Base-by-base conservation (phyloP, 2,329 filamentous ascomycete species). In the Myriosclerotinia duriaeana region DNA sequence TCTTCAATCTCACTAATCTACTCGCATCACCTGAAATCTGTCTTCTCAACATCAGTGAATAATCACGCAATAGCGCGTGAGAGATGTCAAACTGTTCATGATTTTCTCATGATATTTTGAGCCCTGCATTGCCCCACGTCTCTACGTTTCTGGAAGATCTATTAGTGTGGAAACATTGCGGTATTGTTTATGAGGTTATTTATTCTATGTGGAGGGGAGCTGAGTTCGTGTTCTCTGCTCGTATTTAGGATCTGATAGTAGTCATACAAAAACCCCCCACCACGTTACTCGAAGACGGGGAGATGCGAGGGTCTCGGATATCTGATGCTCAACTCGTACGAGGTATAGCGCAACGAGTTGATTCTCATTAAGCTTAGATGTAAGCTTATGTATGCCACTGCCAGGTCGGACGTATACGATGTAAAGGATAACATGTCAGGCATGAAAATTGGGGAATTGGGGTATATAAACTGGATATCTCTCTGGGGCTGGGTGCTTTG, bases 11-110 rank as follows among this genome's bases (percentile, higher is more conserved):
- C 34, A 61, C n/a, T 52, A 40, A 61, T 50, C 44, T 34, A 22
- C 58, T 8, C 44, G 46, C 34, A 50, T 40, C 44, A 61, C 14
- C 58, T 38, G 44, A 26, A 34, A 38, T 11, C 0, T 3, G 12
- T 15, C 6, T 40, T 26, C 42, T 60, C 44, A 26, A 40, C 58
- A 26, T 40, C 30, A 54, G 6, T 22, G 9, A n/a, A 36, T 38
- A n/a, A 36, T 50, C 58, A 50, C 34, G 14, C 44, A 36, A 61
- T 50, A 40, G 44, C 34, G 30, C 14, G n/a, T 61, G 58, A 17
- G 53, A 30, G 2, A 30, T 34, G 15, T 44, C 55, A 44, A 17
- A 34, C 22, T 58, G 44, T 58, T 58, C 44, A 20, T 14, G 44
- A 30, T 20, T 44, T n/a, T 58, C 40, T 44, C 34, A 8, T 40